Base-by-base conservation (phyloP, 108 stramenopile species). In the Nannochloropsis salina region DNA sequence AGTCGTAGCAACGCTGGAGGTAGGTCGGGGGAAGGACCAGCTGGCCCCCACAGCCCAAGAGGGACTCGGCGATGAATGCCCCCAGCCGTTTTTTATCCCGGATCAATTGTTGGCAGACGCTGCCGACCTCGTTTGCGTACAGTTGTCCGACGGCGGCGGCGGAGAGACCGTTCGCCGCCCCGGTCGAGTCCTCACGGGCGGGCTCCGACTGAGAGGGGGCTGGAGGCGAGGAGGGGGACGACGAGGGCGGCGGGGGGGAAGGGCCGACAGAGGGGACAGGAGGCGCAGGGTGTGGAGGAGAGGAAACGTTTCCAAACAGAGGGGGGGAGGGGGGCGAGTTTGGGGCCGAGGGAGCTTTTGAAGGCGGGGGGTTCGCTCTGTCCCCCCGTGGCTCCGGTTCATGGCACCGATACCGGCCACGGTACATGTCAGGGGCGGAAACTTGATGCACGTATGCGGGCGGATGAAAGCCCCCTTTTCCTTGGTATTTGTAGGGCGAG, bases 21-120 rank as follows among this genome's bases (percentile, higher is more conserved):
- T 96, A 98, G 0, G 92, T 92, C 83, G 86, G 80, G 8, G 98
- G 96, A 44, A 94, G 95, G 44, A 97, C 85, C 61, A 74, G 20
- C 61, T 95, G 95, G 44, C 96, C 98, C 22, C 93, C 96, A 20
- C 94, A 95, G 84, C 93, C 93, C 95, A 96, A 93, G 15, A 95
- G 95, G 20, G 94, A 93, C 90, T 98, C 98, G 42, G 95, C 92
- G 45, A 97, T 91, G 85, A 97, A 94, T 1, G 95, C 95, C 43
- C 92, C 93, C 9, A 96, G 90, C 22, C 89, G 40, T 89, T 93
- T 92, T 8, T 92, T 86, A 81, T 4, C 93, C 86, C 22, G 84
- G 44, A 15, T 15, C 2, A 74, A n/a, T 15, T 15, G n/a, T 20
- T 20, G 61, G n/a, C 9, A 80, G 15, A 42, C 22, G 4, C 40